Evolutionary conservation across 495 filamentous ascomycete species (phyloP).

Genomic region (Aspergillus carlsbadensis): DNA sequence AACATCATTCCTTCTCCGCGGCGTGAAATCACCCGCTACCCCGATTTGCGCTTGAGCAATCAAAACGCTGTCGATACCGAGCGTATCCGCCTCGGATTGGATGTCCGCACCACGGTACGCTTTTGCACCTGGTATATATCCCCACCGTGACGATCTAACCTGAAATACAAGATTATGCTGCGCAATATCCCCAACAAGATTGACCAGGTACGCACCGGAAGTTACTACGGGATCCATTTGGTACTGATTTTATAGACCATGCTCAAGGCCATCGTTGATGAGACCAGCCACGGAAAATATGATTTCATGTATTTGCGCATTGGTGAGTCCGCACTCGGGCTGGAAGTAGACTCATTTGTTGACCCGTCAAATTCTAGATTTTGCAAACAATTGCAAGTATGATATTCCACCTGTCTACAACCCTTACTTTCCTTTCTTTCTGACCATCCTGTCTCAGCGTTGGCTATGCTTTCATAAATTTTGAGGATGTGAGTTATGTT

Average conservation of each 20-base stretch:
- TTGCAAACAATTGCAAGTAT: constrained; percentile 86
- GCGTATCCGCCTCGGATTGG: constrained; percentile 62
- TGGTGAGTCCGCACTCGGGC: constrained; percentile 41
- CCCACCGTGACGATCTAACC: neutral
- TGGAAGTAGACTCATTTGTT: neutral
- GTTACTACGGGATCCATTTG: neutral
- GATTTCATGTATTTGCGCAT: constrained; percentile 97
- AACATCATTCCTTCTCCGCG: constrained; percentile 21
- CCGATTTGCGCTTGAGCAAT: constrained; percentile 37
- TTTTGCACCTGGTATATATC: neutral
- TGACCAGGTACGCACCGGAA: constrained; percentile 55
- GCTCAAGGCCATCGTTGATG: constrained; percentile 76
- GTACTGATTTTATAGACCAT: constrained; percentile 38
- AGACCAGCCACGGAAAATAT: constrained; percentile 75
- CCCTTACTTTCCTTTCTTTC: neutral
- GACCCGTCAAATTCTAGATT: constrained; percentile 51
- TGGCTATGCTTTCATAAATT: constrained; percentile 98
- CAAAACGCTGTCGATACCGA: constrained; percentile 68
- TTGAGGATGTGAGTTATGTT: constrained; percentile 65
- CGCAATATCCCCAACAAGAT: constrained; percentile 94
- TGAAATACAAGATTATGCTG: constrained; percentile 74
- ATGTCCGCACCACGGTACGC: constrained; percentile 73
- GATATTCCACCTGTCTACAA: constrained; percentile 24
- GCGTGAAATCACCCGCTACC: constrained; percentile 22
- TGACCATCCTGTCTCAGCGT: constrained; percentile 59